Conservation (phyloP, 1,284 basidiomycete genomes). For the Pyrrhoderma lamaoense region DNA sequence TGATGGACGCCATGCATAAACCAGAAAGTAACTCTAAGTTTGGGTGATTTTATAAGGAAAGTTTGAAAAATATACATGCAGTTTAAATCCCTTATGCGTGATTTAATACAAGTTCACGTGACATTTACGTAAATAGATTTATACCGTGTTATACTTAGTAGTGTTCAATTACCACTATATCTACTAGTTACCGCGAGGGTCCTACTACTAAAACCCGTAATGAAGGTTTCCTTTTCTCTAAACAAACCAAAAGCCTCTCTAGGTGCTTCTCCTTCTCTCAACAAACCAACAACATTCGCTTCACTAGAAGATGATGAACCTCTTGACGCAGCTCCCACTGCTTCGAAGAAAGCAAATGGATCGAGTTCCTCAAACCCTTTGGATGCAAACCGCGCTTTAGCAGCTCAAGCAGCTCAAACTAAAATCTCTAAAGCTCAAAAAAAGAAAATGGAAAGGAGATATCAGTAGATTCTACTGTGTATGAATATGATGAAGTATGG, state of each 20-base stretch:
- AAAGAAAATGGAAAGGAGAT: slow-evolving; percentile 72
- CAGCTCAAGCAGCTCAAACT: slow-evolving; percentile 26
- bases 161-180: neutral
- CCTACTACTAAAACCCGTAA: no score
- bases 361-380: slow-evolving; percentile 33
- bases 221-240: slow-evolving; percentile 80
- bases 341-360: slow-evolving; percentile 24
- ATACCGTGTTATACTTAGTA: no score
- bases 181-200: no score
- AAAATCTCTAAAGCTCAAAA: slow-evolving; percentile 51
- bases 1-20: slow-evolving; percentile 37
- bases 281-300: slow-evolving; percentile 54
- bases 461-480: slow-evolving; percentile 77
- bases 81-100: no score
- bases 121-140: no score
- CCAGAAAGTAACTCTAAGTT: neutral
- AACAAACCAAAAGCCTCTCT: slow-evolving; percentile 45
- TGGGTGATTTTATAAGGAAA: no score
- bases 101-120: no score
- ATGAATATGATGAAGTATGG: slow-evolving; percentile 95
- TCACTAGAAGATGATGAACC: slow-evolving; percentile 56
- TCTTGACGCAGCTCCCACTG: slow-evolving; percentile 40
- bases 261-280: slow-evolving; percentile 47
- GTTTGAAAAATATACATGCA: no score
- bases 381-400: slow-evolving; percentile 27